Evolutionary conservation across 306 rosid genomes (phyloP).

Genomic region (Purshia tridentata): DNA sequence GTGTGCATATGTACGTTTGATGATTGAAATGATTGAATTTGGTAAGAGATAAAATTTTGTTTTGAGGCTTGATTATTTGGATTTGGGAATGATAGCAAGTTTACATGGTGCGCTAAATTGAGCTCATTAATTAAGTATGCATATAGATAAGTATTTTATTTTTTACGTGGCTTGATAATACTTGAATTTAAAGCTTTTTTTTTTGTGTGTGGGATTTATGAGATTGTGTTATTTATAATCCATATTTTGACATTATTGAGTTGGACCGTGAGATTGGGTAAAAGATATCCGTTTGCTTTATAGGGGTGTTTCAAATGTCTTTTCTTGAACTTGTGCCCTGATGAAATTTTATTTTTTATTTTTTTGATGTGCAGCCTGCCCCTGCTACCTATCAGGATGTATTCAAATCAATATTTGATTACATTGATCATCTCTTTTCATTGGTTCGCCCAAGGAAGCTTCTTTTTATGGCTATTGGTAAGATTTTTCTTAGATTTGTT

Average conservation of each 20-base stretch:
- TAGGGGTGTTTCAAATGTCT: neutral
- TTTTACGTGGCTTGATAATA: neutral
- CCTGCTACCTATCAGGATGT: conserved; percentile 84
- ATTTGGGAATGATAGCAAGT: neutral
- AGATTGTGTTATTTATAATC: neutral
- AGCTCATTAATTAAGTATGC: neutral
- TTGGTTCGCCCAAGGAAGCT: conserved; percentile 97
- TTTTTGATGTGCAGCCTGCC: conserved; percentile 63
- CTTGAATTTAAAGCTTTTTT: neutral
- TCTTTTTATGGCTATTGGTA: conserved; percentile 91
- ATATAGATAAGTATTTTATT: neutral
- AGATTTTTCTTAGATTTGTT: conserved; percentile 18
- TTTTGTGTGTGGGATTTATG: neutral
- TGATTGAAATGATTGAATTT: neutral
- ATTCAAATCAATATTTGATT: conserved; percentile 72
- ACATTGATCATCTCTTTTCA: conserved; percentile 81
- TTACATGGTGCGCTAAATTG: neutral
- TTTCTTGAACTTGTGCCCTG: conserved; percentile 1
- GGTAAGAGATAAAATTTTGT: neutral
- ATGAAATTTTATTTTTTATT: neutral
- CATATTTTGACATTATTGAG: neutral
- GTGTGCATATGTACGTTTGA: neutral
- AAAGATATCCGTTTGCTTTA: neutral
- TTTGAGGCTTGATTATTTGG: neutral
- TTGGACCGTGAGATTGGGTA: neutral